phyloP scores from a whole-genome alignment of 164 flowering plant genomes.

The Saururus chinensis region DNA sequence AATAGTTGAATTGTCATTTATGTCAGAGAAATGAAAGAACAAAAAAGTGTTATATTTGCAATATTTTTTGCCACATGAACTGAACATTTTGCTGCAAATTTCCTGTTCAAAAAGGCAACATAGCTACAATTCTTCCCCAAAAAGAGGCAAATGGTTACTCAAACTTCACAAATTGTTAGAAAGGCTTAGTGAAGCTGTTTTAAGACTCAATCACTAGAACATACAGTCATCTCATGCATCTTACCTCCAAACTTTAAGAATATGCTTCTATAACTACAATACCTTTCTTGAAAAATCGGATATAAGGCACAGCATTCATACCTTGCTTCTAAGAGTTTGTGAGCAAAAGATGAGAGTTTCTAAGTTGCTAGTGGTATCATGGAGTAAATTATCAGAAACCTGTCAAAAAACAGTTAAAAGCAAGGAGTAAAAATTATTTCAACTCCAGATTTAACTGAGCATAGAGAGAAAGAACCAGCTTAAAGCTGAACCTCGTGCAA shows the following conservation, averaged over 20 bases:
- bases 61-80: not conserved
- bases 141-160: no score
- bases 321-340: constrained; percentile 98
- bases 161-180: no score
- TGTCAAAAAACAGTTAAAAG: constrained; percentile 11
- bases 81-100: no score
- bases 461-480: not conserved
- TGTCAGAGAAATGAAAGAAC: not conserved
- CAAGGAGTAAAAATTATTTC: not conserved
- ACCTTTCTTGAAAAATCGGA: no score
- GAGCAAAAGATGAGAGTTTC: constrained; percentile 93
- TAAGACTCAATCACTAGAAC: no score
- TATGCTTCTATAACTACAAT: no score
- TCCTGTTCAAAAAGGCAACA: no score
- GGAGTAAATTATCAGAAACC: constrained; percentile 98
- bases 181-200: no score
- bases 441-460: not conserved
- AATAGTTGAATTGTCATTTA: not conserved
- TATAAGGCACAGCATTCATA: constrained; percentile 10
- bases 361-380: constrained; percentile 77
- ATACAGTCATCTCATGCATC: not conserved
- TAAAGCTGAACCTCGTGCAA: not conserved
- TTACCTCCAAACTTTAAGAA: not conserved
- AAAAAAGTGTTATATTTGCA: not conserved
- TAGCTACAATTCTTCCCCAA: no score